Evolutionary conservation across 1,284 basidiomycete genomes (phyloP).

Genomic region (Cerrena zonata): DNA sequence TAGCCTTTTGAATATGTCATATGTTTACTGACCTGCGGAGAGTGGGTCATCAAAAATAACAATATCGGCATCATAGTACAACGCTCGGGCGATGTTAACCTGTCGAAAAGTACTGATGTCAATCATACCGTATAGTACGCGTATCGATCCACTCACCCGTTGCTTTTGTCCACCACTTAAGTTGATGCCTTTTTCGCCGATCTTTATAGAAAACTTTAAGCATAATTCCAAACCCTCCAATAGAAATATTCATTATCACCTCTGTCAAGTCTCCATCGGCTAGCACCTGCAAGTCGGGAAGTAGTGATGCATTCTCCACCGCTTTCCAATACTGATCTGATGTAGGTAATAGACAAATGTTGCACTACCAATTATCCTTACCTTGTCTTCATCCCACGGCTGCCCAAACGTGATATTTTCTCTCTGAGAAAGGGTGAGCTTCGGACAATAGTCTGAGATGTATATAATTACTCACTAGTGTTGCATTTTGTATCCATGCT

Average conservation of each 20-base stretch:
- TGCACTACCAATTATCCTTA: slow-evolving; percentile 5
- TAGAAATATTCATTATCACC: slow-evolving; percentile 32
- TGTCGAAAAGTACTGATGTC: no score
- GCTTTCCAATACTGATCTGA: slow-evolving; percentile 52
- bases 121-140: background rate
- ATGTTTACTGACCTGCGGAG: slow-evolving; percentile 48
- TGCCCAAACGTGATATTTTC: slow-evolving; percentile 68
- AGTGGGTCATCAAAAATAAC: slow-evolving; percentile 71
- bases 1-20: slow-evolving; percentile 4
- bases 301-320: slow-evolving; percentile 55
- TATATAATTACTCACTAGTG: slow-evolving; percentile 42
- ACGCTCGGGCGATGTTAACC: slow-evolving; percentile 68
- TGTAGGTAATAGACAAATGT: background rate
- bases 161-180: slow-evolving; percentile 60
- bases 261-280: slow-evolving; percentile 74
- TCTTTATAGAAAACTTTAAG: slow-evolving; percentile 30
- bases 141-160: slow-evolving; percentile 31
- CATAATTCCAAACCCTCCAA: background rate
- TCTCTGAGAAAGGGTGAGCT: slow-evolving; percentile 28
- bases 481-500: slow-evolving; percentile 86
- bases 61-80: slow-evolving; percentile 69
- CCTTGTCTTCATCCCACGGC: slow-evolving; percentile 53
- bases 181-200: slow-evolving; percentile 63
- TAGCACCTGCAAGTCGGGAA: slow-evolving; percentile 66
- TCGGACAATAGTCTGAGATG: background rate